Evolutionary conservation across 495 filamentous ascomycete genomes (phyloP).

Genomic region (Darksidea phi): DNA sequence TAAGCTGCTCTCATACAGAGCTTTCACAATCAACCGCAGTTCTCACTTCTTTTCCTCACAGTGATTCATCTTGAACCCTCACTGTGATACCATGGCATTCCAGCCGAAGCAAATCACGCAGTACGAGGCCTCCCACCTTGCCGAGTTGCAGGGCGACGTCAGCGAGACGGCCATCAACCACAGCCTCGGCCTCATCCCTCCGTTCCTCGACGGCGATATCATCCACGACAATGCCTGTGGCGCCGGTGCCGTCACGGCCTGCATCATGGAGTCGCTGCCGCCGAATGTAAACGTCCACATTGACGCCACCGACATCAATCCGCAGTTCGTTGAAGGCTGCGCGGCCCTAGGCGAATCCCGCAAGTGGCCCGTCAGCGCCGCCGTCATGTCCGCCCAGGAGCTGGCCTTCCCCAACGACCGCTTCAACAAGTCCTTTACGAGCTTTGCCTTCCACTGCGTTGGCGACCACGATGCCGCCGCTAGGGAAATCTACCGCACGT

Average conservation of each 20-base stretch:
- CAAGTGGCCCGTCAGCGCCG: slow-evolving; percentile 16
- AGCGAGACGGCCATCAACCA: neutral
- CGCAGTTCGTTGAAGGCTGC: neutral
- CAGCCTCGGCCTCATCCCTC: slow-evolving; percentile 7
- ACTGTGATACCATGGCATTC: neutral
- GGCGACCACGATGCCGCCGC: slow-evolving; percentile 5
- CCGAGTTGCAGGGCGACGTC: slow-evolving; percentile 11
- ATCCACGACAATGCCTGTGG: slow-evolving; percentile 42
- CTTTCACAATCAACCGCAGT: no score
- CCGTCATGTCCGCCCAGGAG: slow-evolving; percentile 1
- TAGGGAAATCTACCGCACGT: slow-evolving; percentile 32
- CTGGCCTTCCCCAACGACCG: slow-evolving; percentile 21
- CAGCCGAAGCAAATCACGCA: slow-evolving; percentile 8
- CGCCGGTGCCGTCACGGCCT: slow-evolving; percentile 30
- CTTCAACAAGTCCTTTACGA: slow-evolving; percentile 30
- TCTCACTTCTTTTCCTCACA: no score
- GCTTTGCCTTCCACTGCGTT: slow-evolving; percentile 24
- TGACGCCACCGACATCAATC: slow-evolving; percentile 35
- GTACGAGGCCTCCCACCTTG: neutral
- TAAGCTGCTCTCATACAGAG: no score
- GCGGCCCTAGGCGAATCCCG: slow-evolving; percentile 1
- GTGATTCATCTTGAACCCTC: no score
- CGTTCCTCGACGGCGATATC: neutral
- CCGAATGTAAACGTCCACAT: slow-evolving; percentile 18
- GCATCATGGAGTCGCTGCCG: slow-evolving; percentile 28